Conservation (phyloP, 2,329 filamentous ascomycete species). For the Myriosclerotinia scirpicola region DNA sequence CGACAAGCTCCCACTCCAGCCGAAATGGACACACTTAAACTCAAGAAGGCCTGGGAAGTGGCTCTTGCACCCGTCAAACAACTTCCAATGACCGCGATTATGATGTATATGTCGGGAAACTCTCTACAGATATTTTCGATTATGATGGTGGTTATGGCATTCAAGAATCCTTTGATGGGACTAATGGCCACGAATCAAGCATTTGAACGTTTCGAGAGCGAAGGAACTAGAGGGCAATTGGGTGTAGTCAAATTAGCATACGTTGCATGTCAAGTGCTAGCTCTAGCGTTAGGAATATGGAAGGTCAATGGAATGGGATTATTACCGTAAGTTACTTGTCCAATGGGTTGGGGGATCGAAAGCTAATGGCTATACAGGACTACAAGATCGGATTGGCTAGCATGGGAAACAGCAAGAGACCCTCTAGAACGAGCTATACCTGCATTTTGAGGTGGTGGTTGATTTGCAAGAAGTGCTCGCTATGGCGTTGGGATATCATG, state of each 20-base stretch:
- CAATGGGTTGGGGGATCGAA: slow-evolving; percentile 5
- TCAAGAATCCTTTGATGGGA: slow-evolving; percentile 91
- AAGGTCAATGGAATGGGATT: slow-evolving; percentile 97
- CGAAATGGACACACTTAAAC: slow-evolving; percentile 92
- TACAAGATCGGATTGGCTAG: slow-evolving; percentile 94
- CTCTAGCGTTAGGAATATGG: slow-evolving; percentile 85
- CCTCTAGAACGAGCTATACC: slow-evolving; percentile 41
- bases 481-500: slow-evolving; percentile 17
- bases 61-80: slow-evolving; percentile 91
- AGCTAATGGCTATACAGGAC: slow-evolving; percentile 58
- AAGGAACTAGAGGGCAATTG: slow-evolving; percentile 70
- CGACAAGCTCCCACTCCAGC: slow-evolving; percentile 71
- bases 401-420: slow-evolving; percentile 67
- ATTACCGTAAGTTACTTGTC: slow-evolving; percentile 67
- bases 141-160: slow-evolving; percentile 99
- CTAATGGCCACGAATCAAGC: slow-evolving; percentile 78
- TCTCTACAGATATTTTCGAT: slow-evolving; percentile 98
- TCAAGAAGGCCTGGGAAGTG: slow-evolving; percentile 99
- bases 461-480: not conserved
- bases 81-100: slow-evolving; percentile 96
- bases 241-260: slow-evolving; percentile 85
- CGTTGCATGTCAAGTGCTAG: slow-evolving; percentile 79
- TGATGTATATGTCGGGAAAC: slow-evolving; percentile 99
- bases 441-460: slow-evolving; percentile 36
- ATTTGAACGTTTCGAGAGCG: slow-evolving; percentile 89